Conservation (phyloP, 1,284 basidiomycete genomes). For the Boletellus deceptivus region DNA sequence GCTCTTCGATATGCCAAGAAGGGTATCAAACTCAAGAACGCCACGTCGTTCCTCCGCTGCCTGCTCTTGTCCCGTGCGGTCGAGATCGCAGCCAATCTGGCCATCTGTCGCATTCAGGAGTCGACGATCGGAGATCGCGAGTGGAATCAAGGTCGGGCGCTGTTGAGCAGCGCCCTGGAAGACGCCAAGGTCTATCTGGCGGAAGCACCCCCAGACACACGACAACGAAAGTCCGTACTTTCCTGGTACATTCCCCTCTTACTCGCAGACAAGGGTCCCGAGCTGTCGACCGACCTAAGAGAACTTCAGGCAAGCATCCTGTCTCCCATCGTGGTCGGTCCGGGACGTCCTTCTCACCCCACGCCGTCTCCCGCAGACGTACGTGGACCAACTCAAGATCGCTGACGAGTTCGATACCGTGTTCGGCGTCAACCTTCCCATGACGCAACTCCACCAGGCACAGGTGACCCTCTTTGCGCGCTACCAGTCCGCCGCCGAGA, state of each 20-base stretch:
- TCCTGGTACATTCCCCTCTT: constrained; percentile 59
- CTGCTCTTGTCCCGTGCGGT: constrained; percentile 58
- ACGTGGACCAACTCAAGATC: constrained; percentile 43
- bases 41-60: constrained; percentile 47
- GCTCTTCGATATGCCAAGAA: constrained; percentile 47
- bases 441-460: constrained; percentile 49
- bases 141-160: constrained; percentile 58
- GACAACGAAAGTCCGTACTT: constrained; percentile 53
- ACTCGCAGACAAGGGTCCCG: constrained; percentile 47
- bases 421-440: constrained; percentile 44
- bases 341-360: not conserved
- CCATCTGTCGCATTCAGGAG: constrained; percentile 46
- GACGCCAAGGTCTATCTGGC: constrained; percentile 55
- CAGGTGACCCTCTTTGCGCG: constrained; percentile 45
- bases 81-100: constrained; percentile 56
- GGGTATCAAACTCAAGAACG: constrained; percentile 50
- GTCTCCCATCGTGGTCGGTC: not conserved
- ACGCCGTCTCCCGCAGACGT: constrained; percentile 30
- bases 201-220: constrained; percentile 57
- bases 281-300: constrained; percentile 44
- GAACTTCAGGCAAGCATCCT: constrained; percentile 46
- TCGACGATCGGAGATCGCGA: constrained; percentile 40
- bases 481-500: constrained; percentile 41
- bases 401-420: constrained; percentile 49
- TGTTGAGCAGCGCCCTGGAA: constrained; percentile 52